These are phyloP conservation scores for Crepidotus variabilis DNA, from an alignment of 768 basidiomycete genomes.

Conservation along the genomic window DNA sequence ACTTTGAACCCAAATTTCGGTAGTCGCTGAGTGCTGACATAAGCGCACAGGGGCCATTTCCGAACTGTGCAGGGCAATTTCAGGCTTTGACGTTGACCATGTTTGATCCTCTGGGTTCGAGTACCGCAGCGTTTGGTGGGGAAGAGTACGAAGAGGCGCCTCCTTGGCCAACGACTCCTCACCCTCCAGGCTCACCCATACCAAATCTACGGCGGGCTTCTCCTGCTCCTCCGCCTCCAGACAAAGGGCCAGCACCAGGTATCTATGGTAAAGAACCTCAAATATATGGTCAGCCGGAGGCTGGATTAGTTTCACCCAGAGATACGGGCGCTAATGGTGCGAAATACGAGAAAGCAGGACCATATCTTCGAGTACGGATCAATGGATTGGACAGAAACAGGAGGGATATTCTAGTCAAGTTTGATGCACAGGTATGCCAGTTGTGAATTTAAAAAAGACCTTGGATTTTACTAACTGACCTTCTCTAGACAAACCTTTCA, in stretches of 20 bases:
- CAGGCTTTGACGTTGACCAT: conserved; percentile 26
- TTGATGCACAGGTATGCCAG: conserved; percentile 85
- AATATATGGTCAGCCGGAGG: conserved; percentile 84
- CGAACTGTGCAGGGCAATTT: no score
- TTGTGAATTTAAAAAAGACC: not conserved
- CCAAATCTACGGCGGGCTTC: conserved; percentile 67
- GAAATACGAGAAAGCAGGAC: conserved; percentile 71
- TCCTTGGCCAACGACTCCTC: conserved; percentile 83
- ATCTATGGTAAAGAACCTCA: conserved; percentile 77
- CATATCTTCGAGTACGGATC: conserved; percentile 86
- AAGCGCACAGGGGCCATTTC: not conserved
- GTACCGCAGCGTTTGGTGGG: conserved; percentile 50
- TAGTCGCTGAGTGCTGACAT: no score
- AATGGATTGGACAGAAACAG: conserved; percentile 92
- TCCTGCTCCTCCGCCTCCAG: conserved; percentile 45
- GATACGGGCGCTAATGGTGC: conserved; percentile 65
- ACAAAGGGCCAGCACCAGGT: conserved; percentile 50
- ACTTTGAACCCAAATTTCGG: no score
- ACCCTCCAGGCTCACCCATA: conserved; percentile 64
- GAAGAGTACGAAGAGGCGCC: conserved; percentile 41
- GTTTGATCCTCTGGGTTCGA: conserved; percentile 72
- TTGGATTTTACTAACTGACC: not conserved
- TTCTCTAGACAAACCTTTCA: conserved; percentile 80
- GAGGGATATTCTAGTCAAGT: conserved; percentile 88
- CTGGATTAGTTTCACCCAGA: conserved; percentile 77